Evolutionary conservation across 1,139 yeast genomes (phyloP).

Genomic region (Starmera stellimalicola): DNA sequence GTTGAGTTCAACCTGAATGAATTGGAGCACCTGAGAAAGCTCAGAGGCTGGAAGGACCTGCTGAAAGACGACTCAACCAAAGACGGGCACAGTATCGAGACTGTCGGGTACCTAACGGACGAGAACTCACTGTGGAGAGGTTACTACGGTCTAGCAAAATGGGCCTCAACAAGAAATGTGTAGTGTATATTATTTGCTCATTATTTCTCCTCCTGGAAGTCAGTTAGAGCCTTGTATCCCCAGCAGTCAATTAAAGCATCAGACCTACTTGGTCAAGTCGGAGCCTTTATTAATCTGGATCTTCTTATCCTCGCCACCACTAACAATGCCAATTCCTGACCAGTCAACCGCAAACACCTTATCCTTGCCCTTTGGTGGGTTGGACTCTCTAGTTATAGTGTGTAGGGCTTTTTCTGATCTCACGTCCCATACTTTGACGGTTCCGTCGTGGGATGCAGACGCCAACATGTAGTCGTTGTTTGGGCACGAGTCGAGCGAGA

Average conservation of each 20-base stretch:
- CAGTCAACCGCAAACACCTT: constrained; percentile 86
- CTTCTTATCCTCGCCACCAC: constrained; percentile 93
- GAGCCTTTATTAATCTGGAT: constrained; percentile 70
- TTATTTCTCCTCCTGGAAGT: too few relatives aligned
- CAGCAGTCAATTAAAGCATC: neutral
- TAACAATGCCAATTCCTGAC: constrained; percentile 69
- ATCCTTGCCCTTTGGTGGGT: constrained; percentile 29
- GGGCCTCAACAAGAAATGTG: constrained; percentile 7
- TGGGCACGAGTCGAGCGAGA: constrained; percentile 64
- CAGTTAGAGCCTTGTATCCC: constrained; percentile 22
- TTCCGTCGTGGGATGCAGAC: constrained; percentile 92
- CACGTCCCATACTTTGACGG: constrained; percentile 92
- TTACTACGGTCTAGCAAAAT: constrained; percentile 54
- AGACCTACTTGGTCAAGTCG: constrained; percentile 25
- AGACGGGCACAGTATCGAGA: constrained; percentile 15
- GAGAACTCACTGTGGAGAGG: constrained; percentile 66
- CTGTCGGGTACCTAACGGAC: constrained; percentile 55
- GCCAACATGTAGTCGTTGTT: constrained; percentile 72
- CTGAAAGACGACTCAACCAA: constrained; percentile 22
- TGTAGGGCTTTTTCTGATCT: constrained; percentile 81
- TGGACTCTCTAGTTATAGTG: constrained; percentile 66
- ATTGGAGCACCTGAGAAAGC: constrained; percentile 35
- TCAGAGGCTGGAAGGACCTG: constrained; percentile 58
- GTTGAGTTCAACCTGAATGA: constrained; percentile 68
- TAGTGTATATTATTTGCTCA: neutral